A percentile compares a stretch with the other conserved stretches of the same genome.
phyloP scores from a whole-genome alignment of 768 basidiomycete species.

The Fomitopsis pulvina region DNA sequence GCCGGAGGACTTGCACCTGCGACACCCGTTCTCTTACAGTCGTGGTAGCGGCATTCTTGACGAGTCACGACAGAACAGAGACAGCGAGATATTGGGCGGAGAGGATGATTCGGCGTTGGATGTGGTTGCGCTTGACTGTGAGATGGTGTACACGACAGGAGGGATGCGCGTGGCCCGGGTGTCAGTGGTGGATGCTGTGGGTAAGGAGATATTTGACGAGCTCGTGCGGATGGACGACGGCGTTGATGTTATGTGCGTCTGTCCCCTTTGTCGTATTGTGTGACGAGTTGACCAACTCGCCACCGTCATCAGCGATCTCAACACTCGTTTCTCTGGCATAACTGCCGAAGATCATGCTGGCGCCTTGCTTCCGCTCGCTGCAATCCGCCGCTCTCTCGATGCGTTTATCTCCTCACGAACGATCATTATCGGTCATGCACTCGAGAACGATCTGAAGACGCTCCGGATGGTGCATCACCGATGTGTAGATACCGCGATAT shows the following conservation, averaged over 20 bases:
- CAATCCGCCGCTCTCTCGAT: slow-evolving; percentile 64
- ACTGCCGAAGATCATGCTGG: slow-evolving; percentile 47
- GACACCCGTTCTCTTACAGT: slow-evolving; percentile 64
- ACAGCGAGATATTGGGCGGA: slow-evolving; percentile 17
- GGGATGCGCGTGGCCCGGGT: slow-evolving; percentile 89
- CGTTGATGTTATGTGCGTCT: slow-evolving; percentile 65
- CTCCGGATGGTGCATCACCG: slow-evolving; percentile 80
- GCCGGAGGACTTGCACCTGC: slow-evolving; percentile 57
- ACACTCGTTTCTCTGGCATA: slow-evolving; percentile 87
- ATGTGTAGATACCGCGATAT: slow-evolving; percentile 80
- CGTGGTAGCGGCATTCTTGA: slow-evolving; percentile 11
- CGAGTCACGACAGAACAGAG: not conserved
- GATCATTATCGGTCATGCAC: slow-evolving; percentile 82
- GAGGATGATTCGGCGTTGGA: slow-evolving; percentile 45
- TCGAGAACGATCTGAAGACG: slow-evolving; percentile 93
- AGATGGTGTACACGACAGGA: slow-evolving; percentile 93
- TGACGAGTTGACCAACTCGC: slow-evolving; percentile 3
- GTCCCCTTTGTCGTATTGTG: not conserved
- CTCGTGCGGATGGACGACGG: slow-evolving; percentile 75
- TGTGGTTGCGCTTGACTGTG: slow-evolving; percentile 89
- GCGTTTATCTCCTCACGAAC: slow-evolving; percentile 71
- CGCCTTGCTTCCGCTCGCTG: slow-evolving; percentile 61
- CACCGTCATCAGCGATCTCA: slow-evolving; percentile 72
- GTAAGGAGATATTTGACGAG: slow-evolving; percentile 75
- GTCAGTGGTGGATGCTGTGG: slow-evolving; percentile 78